Conservation (phyloP, 2,329 filamentous ascomycete genomes). For the Pyrenophora teres region DNA sequence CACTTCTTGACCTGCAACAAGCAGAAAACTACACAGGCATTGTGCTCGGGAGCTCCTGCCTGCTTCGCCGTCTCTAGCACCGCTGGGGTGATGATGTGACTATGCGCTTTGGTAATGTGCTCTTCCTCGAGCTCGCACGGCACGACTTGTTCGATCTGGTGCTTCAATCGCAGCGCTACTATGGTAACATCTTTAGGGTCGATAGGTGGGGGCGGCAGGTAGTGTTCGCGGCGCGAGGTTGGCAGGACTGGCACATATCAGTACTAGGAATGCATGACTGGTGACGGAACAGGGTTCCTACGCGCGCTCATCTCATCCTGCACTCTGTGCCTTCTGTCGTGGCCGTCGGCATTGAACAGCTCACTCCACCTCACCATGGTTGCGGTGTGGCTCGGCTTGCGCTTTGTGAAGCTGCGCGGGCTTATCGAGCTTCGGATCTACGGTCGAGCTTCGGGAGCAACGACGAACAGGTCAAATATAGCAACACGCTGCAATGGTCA, state of each 20-base stretch:
- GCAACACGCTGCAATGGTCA: not conserved
- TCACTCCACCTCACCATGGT: constrained; percentile 48
- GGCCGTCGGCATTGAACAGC: constrained; percentile 45
- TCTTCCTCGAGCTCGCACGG: constrained; percentile 85
- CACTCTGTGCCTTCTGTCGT: constrained; percentile 45
- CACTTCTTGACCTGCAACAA: constrained; percentile 74
- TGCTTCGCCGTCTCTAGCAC: constrained; percentile 81
- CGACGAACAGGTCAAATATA: not conserved
- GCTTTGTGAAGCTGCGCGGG: constrained; percentile 1
- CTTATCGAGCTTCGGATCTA: constrained; percentile 1
- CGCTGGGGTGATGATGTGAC: constrained; percentile 77
- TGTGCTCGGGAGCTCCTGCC: constrained; percentile 76
- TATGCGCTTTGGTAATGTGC: constrained; percentile 78
- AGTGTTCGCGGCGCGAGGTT: constrained; percentile 59
- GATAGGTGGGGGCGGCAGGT: constrained; percentile 66
- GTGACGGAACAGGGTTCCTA: constrained; percentile 25
- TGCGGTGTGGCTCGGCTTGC: not conserved
- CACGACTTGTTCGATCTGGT: constrained; percentile 85
- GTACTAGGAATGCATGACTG: constrained; percentile 1
- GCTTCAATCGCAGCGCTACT: constrained; percentile 84
- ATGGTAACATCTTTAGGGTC: constrained; percentile 83
- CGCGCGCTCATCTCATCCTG: constrained; percentile 51
- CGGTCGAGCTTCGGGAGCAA: not conserved
- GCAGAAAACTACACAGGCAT: constrained; percentile 81
- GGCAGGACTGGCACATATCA: constrained; percentile 64